Conservation (phyloP, 1,139 yeast genomes). For the Blastobotrys persicus region DNA sequence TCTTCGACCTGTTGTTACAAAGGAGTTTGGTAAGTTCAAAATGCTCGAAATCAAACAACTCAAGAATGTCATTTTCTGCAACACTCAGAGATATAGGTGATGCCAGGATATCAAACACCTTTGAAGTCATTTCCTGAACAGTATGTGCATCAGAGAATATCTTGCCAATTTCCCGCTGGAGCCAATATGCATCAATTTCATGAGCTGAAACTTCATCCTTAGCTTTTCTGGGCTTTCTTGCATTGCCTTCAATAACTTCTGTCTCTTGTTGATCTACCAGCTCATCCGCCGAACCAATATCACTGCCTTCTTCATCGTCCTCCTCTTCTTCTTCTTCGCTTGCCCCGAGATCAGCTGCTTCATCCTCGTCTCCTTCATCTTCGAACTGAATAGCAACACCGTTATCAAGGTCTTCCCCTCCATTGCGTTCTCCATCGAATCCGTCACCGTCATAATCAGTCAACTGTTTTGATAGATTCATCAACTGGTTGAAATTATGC, state of each 20-base stretch:
- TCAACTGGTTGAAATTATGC: conserved; percentile 51
- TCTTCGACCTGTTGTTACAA: conserved; percentile 50
- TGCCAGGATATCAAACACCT: conserved; percentile 38
- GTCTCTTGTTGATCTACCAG: conserved; percentile 23
- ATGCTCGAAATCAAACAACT: conserved; percentile 51
- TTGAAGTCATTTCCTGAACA: conserved; percentile 36
- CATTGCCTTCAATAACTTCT: conserved; percentile 27
- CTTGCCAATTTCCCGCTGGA: conserved; percentile 45
- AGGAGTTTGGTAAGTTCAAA: conserved; percentile 50
- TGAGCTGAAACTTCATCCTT: conserved; percentile 33
- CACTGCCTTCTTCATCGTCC: conserved; percentile 35
- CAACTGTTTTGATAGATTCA: conserved; percentile 51
- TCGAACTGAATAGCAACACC: conserved; percentile 48
- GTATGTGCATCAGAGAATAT: conserved; percentile 41
- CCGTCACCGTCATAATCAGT: conserved; percentile 49
- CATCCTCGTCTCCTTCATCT: conserved; percentile 42
- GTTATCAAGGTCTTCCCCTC: conserved; percentile 41
- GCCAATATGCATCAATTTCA: conserved; percentile 52
- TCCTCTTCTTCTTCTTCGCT: conserved; percentile 30
- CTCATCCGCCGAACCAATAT: conserved; percentile 32
- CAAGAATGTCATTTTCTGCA: conserved; percentile 55
- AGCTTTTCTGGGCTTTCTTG: conserved; percentile 25
- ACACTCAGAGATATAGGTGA: conserved; percentile 39
- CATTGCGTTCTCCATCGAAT: conserved; percentile 34
- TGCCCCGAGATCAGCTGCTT: conserved; percentile 35